Base-by-base conservation (phyloP, 805 yeast species). In the Sugiyamaella floridensis region DNA sequence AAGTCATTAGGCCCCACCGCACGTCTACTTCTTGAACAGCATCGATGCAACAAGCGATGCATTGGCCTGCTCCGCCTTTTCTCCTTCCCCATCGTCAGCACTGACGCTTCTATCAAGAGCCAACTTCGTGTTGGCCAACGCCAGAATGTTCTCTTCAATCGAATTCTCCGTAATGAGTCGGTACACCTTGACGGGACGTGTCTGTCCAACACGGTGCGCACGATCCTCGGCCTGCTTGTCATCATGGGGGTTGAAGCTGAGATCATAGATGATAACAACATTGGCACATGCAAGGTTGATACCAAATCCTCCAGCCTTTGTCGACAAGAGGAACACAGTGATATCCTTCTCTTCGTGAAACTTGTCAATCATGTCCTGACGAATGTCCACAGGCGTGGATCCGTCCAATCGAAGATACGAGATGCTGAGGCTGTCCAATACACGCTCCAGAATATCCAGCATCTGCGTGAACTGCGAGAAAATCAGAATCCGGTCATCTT, bases 221-320 rank as follows among this genome's bases (percentile, higher is more conserved):
- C 99, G 80, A 68, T 93, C 99, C 66, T 95, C 98, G 1, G 99
- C 99, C 71, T 93, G 99, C 65, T 86, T 86, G 65, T 93, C 99
- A 67, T 93, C 99, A 68, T 93, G 99, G 0, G 99, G 99, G 65
- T 93, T 93, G 73, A 93, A 93, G 48, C 95, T 84, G 66, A 89
- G 92, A 66, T 93, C 99, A 65, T 83, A 90, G 32, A 93, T 86
- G 50, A 93, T 76, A 1, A 93, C 99, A 55, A 84, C 81, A 65
- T 89, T 92, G 7, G 99, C 98, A 64, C 96, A 93, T 1, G 95
- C 93, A 62, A 93, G 76, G 64, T 93, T 93, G 70, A 93, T 93
- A 53, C 99, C 99, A 70, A 93, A 93, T 0, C 99, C 99, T 65
- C 99, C 99, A 0, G 99, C 98, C 66, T 88, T 89, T 2, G 99